Percentiles rank a stretch among this genome's conserved stretches.
Evolutionary conservation across 257 asterid genomes (phyloP).

Genomic region (Dorcoceras hygrometricum): DNA sequence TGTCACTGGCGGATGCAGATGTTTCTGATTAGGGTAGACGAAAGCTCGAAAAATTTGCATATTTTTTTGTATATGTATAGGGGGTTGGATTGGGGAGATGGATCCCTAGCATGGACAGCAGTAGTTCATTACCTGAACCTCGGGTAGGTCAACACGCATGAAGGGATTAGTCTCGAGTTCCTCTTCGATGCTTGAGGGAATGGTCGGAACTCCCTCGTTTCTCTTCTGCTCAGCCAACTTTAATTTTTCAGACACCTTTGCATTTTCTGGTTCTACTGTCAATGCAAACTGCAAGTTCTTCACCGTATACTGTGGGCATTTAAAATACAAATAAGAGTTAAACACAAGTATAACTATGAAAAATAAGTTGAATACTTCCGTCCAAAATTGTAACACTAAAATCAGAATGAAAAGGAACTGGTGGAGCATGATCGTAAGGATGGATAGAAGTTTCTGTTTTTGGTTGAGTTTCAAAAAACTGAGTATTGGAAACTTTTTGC

Average conservation of each 20-base stretch:
- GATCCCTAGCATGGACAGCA: neutral
- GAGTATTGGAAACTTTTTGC: neutral
- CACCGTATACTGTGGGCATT: conserved; percentile 43
- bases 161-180: conserved; percentile 89
- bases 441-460: neutral
- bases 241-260: conserved; percentile 42
- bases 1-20: neutral
- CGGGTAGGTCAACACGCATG: conserved; percentile 83
- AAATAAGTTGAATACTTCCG: neutral
- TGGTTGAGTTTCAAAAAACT: neutral
- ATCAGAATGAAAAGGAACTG: neutral
- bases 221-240: conserved; percentile 48
- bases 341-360: neutral
- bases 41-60: neutral
- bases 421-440: neutral
- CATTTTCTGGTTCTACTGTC: conserved; percentile 76
- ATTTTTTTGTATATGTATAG: too few relatives aligned
- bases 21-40: neutral
- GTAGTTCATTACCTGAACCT: conserved; percentile 67
- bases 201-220: conserved; percentile 58
- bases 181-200: conserved; percentile 86
- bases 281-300: conserved; percentile 76
- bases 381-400: neutral
- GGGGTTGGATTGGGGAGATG: neutral
- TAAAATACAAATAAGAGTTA: conserved; percentile 4